Conservation (phyloP, 177 flowering plant species). For the Vitis hybrid region DNA sequence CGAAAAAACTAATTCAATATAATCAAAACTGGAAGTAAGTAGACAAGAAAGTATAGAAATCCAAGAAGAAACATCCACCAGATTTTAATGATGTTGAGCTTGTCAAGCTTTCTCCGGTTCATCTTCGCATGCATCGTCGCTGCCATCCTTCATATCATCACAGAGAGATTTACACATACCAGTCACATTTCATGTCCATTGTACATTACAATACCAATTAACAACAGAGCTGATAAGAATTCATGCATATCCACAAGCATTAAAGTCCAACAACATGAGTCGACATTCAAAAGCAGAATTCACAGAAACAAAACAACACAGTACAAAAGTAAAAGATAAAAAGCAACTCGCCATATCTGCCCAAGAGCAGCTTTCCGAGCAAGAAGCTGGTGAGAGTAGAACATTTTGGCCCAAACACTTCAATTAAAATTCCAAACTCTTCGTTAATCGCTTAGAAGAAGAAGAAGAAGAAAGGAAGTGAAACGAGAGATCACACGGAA, state of each 20-base stretch:
- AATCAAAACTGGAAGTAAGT: neutral
- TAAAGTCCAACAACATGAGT: neutral
- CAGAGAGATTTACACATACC: neutral
- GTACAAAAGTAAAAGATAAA: neutral
- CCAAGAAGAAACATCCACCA: slow-evolving; percentile 43
- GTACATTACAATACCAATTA: neutral
- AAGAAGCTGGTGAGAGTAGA: slow-evolving; percentile 91
- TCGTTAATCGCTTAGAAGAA: neutral
- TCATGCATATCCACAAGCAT: neutral
- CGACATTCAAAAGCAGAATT: neutral
- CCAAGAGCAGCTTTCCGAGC: slow-evolving; percentile 94
- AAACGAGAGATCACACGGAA: slow-evolving; percentile 1
- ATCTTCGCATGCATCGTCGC: slow-evolving; percentile 89
- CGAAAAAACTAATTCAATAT: neutral
- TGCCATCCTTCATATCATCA: slow-evolving; percentile 69
- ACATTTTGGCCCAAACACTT: slow-evolving; percentile 37
- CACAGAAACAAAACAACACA: neutral
- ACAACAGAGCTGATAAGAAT: neutral
- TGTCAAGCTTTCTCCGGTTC: slow-evolving; percentile 64
- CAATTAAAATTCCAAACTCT: neutral
- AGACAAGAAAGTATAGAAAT: neutral
- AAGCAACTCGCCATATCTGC: slow-evolving; percentile 69
- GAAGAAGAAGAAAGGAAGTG: neutral
- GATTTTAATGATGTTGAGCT: slow-evolving; percentile 71
- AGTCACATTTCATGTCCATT: neutral